These are phyloP conservation scores for Nicotiana knightiana DNA, from an alignment of 257 asterid species.

Conservation along the genomic window DNA sequence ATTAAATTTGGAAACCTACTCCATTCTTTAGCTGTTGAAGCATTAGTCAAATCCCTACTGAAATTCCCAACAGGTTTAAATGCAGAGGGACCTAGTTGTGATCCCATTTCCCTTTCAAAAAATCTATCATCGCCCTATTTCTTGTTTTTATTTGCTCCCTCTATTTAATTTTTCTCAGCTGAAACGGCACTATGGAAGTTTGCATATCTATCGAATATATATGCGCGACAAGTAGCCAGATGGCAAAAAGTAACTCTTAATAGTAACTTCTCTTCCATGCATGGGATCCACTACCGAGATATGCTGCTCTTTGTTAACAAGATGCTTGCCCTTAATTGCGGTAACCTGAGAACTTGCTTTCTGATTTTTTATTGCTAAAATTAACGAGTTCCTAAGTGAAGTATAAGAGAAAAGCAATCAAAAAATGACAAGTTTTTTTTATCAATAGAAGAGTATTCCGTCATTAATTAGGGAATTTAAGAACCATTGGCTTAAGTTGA, in stretches of 20 bases:
- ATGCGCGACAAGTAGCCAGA: not conserved
- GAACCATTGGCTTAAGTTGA: not conserved
- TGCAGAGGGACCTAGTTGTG: conserved; percentile 28
- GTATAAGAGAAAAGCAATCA: too few relatives aligned
- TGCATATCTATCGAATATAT: not conserved
- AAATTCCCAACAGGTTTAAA: conserved; percentile 29
- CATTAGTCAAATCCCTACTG: not conserved
- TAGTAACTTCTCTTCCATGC: not conserved
- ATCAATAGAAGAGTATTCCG: too few relatives aligned
- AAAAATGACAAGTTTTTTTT: too few relatives aligned
- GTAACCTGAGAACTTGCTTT: not conserved
- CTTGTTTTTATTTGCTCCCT: not conserved
- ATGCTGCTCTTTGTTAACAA: not conserved
- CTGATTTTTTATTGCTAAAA: not conserved
- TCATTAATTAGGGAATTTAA: not conserved
- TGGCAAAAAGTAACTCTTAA: not conserved
- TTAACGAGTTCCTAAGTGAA: not conserved
- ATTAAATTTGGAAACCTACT: conserved; percentile 1
- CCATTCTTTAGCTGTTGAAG: not conserved
- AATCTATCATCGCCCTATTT: conserved; percentile 12
- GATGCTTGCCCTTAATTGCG: not conserved
- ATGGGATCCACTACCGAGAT: not conserved
- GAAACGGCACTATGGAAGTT: not conserved
- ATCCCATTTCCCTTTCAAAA: conserved; percentile 7
- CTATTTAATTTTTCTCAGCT: not conserved